Conservation (phyloP, 73 alveolate species). For the Urostyla sp. region DNA sequence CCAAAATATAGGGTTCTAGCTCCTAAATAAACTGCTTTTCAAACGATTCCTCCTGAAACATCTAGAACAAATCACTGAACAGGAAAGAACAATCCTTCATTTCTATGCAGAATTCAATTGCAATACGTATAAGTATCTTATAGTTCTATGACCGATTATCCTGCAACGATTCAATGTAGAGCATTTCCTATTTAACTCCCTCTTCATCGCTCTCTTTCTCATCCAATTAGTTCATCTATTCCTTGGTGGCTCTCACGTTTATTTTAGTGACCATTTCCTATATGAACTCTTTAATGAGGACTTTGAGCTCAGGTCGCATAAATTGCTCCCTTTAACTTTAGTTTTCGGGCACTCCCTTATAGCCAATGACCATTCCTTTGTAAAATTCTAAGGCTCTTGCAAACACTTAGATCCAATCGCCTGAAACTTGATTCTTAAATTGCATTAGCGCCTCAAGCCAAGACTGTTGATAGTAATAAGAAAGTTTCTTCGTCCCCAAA, state of each 20-base stretch:
- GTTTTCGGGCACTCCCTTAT: conserved; percentile 37
- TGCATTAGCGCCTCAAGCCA: conserved; percentile 29
- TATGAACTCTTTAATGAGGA: conserved; percentile 33
- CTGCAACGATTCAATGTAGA: neutral
- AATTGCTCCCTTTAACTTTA: neutral
- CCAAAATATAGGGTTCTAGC: conserved; percentile 60
- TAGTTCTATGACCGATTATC: conserved; percentile 4
- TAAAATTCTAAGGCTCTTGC: conserved; percentile 40
- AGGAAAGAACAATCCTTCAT: conserved; percentile 39
- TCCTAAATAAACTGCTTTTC: conserved; percentile 51
- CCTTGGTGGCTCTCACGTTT: too few relatives aligned
- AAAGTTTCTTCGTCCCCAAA: too few relatives aligned
- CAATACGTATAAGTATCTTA: conserved; percentile 38
- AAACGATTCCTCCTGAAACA: conserved; percentile 20
- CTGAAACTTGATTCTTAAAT: conserved; percentile 29
- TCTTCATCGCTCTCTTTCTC: conserved; percentile 29
- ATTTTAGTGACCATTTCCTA: conserved; percentile 12
- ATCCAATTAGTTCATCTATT: neutral
- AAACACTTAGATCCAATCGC: conserved; percentile 19
- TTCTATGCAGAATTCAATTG: conserved; percentile 59
- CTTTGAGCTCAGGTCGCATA: conserved; percentile 36
- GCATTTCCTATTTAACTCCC: neutral
- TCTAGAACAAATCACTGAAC: conserved; percentile 31
- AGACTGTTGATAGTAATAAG: too few relatives aligned
- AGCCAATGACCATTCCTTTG: conserved; percentile 53